Base-by-base conservation (phyloP, 2,329 filamentous ascomycete genomes). In the Aureobasidium sp. region DNA sequence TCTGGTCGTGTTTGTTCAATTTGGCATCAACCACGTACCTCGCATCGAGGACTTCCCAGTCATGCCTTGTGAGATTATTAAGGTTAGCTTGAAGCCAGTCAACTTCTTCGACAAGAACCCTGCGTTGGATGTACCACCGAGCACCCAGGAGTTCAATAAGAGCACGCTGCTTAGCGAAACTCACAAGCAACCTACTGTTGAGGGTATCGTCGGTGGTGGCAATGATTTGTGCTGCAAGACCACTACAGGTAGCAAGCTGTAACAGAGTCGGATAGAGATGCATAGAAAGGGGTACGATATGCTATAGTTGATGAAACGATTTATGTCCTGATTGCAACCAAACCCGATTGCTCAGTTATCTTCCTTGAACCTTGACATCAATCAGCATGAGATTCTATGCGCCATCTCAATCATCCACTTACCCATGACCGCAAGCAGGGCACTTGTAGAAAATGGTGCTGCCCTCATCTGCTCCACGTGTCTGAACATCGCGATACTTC, bases 381-480 rank as follows among this genome's bases (percentile, higher is more conserved):
- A 24, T 59, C 55, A 46, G 55, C 20, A 47, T n/a, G 13, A 1
- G 1, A 20, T 34, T 10, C 9, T 37, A 1, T 2, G 6, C n/a
- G 6, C 12, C 20, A 48, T 32, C 13, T 12, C 84, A n/a, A n/a
- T 6, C 17, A 20, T 8, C 5, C n/a, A 47, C 55, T n/a, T 76
- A 79, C 88, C 89, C 92, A 76, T 90, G 80, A 63, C 90, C 90
- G 73, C 92, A 97, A 63, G 92, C 86, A 4, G 69, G 69, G 77
- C 92, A 97, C 64, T 82, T 87, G 77, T 91, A 96, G 71, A 97
- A 95, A 61, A 96, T 85, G 0, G 93, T 97, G 67, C 88, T 90
- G 65, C 94, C 94, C 84, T 97, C 93, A 74, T 99, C 94, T 61
- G 93, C 94, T 79, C 92, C 87, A 69, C 93, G 87, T 70, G 96